A percentile compares a stretch with the other conserved stretches of the same genome.
Conservation (phyloP, 2,329 filamentous ascomycete species). For the Mariannaea elegans region DNA sequence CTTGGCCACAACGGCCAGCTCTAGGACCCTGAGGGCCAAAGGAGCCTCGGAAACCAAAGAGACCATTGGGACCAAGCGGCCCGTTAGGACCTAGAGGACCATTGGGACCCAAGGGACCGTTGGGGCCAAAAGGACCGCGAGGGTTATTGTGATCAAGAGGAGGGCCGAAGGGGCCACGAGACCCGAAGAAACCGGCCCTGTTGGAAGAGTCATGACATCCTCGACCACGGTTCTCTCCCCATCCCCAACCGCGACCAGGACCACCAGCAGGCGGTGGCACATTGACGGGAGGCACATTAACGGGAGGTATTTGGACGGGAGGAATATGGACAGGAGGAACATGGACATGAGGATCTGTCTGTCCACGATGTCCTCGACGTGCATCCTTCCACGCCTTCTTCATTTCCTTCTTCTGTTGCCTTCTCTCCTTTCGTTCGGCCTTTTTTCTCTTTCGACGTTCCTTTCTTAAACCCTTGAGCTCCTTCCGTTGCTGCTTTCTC, state of each 20-base stretch:
- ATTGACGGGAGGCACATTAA: constrained; percentile 3
- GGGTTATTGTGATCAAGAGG: background rate
- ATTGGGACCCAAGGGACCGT: constrained; percentile 8
- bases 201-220: constrained; percentile 17
- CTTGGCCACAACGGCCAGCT: constrained; percentile 11
- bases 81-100: constrained; percentile 24
- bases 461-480: constrained; percentile 43
- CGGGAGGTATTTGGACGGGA: constrained; percentile 1
- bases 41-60: constrained; percentile 14
- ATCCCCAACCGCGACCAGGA: constrained; percentile 14
- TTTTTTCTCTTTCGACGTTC: constrained; percentile 41
- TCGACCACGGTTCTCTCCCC: constrained; percentile 19
- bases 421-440: constrained; percentile 46
- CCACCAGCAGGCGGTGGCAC: constrained; percentile 8
- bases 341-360: background rate
- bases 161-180: constrained; percentile 20
- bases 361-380: constrained; percentile 32
- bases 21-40: constrained; percentile 13
- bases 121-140: constrained; percentile 14
- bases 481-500: constrained; percentile 44
- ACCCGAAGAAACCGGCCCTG: constrained; percentile 26
- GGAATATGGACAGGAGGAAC: constrained; percentile 20
- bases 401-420: constrained; percentile 42
- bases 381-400: constrained; percentile 43
- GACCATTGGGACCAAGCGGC: constrained; percentile 17